Evolutionary conservation across 2,329 filamentous ascomycete genomes (phyloP).

Genomic region (Beauveria sp.): DNA sequence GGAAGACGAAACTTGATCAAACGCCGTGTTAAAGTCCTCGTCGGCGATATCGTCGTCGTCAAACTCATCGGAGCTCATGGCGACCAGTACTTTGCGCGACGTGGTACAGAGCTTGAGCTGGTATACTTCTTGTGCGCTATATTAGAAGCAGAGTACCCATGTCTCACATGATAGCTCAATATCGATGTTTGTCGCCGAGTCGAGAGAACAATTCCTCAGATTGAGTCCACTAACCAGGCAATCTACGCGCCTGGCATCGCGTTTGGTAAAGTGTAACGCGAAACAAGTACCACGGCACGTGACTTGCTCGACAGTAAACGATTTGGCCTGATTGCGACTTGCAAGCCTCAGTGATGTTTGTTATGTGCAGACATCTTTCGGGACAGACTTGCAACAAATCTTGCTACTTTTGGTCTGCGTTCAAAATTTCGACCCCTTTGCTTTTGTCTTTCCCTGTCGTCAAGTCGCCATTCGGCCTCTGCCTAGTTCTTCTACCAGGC

Average conservation of each 20-base stretch:
- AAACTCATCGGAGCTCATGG: conserved; percentile 54
- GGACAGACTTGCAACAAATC: too few relatives aligned
- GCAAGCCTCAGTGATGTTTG: neutral
- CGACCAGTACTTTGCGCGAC: conserved; percentile 4
- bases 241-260: conserved; percentile 8
- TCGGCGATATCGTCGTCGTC: conserved; percentile 58
- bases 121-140: neutral
- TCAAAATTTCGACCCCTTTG: neutral
- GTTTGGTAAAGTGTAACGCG: conserved; percentile 18
- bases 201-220: neutral
- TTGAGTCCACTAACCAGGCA: neutral
- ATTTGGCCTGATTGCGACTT: neutral
- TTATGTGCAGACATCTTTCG: neutral
- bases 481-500: neutral
- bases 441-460: neutral
- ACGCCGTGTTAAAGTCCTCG: conserved; percentile 55
- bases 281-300: conserved; percentile 24
- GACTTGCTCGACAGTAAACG: neutral
- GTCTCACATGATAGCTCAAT: neutral
- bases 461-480: neutral
- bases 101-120: neutral
- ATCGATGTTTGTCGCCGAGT: neutral
- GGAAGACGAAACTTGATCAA: conserved; percentile 42
- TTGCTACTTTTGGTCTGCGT: too few relatives aligned
- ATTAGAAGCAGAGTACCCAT: neutral